phyloP scores from a whole-genome alignment of 371 early-diverging fungal genomes.

The Batrachochytrium dendrobatidis region DNA sequence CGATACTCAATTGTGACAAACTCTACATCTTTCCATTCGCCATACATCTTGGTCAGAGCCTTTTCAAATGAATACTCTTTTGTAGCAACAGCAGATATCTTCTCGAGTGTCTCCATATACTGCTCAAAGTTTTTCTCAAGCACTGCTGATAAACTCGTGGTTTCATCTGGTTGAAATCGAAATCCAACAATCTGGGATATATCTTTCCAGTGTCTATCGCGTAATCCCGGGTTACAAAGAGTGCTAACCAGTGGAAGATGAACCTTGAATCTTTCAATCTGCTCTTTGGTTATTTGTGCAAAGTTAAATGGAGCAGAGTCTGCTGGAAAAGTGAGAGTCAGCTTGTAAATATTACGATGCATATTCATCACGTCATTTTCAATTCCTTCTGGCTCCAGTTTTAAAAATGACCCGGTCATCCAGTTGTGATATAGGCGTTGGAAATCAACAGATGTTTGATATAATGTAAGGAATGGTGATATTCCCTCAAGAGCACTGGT shows the following conservation, averaged over 20 bases:
- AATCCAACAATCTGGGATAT: constrained; percentile 43
- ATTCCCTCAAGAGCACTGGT: constrained; percentile 26
- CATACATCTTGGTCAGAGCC: constrained; percentile 46
- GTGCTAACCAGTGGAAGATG: constrained; percentile 44
- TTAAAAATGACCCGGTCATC: constrained; percentile 47
- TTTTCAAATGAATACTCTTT: constrained; percentile 52
- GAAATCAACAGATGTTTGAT: constrained; percentile 48
- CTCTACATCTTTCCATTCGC: constrained; percentile 44
- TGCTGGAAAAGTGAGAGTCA: constrained; percentile 26
- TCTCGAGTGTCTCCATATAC: constrained; percentile 38
- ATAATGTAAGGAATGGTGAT: constrained; percentile 39
- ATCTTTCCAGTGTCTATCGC: constrained; percentile 45
- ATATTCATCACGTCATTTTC: constrained; percentile 45
- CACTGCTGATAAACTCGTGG: constrained; percentile 37
- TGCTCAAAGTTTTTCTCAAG: constrained; percentile 39
- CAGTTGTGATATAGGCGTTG: constrained; percentile 43
- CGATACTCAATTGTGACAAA: constrained; percentile 41
- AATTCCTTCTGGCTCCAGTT: constrained; percentile 44
- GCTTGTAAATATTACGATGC: constrained; percentile 45
- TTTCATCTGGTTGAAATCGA: constrained; percentile 47
- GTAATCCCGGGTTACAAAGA: constrained; percentile 47
- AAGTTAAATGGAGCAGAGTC: constrained; percentile 38
- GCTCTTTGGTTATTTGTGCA: constrained; percentile 44
- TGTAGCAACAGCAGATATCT: constrained; percentile 38
- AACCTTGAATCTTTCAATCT: constrained; percentile 47